phyloP scores from a whole-genome alignment of 352 stramenopile genomes.

The Globisporangium radiosum region DNA sequence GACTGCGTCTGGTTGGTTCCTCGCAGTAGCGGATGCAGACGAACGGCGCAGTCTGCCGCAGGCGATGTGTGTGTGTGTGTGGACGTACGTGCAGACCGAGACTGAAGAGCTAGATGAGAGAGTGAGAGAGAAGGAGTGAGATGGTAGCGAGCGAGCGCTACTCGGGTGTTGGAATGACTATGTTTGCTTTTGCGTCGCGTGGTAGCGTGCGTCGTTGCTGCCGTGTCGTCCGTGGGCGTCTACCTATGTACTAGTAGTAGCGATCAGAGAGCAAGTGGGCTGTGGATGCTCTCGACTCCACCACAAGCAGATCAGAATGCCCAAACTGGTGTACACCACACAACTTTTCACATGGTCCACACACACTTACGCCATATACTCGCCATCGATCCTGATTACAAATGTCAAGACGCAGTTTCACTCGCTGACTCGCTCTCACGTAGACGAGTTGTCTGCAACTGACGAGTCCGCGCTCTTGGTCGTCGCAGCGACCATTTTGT shows the following conservation, averaged over 20 bases:
- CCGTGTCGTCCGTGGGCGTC: too few relatives aligned
- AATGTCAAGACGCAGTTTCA: neutral
- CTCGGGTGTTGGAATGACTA: too few relatives aligned
- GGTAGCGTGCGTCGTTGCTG: too few relatives aligned
- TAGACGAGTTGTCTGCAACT: too few relatives aligned
- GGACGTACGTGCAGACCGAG: neutral
- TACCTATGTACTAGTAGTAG: neutral
- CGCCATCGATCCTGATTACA: neutral
- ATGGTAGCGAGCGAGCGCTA: too few relatives aligned
- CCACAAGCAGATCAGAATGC: too few relatives aligned
- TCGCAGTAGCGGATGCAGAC: too few relatives aligned
- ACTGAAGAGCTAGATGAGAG: neutral
- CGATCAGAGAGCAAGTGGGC: neutral
- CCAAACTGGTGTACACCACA: neutral
- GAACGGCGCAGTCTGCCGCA: neutral
- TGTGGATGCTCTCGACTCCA: too few relatives aligned
- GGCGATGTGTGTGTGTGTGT: neutral
- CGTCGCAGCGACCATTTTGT: slow-evolving; percentile 70
- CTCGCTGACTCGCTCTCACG: neutral
- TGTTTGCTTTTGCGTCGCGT: too few relatives aligned
- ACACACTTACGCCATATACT: neutral
- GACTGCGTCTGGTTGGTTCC: too few relatives aligned
- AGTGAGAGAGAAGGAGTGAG: neutral
- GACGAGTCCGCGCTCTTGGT: neutral
- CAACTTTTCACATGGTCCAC: neutral